Percentiles rank a stretch among this genome's conserved stretches.
These are phyloP conservation scores for Trichosanthes truncata DNA, from an alignment of 306 rosid species.

Conservation along the genomic window DNA sequence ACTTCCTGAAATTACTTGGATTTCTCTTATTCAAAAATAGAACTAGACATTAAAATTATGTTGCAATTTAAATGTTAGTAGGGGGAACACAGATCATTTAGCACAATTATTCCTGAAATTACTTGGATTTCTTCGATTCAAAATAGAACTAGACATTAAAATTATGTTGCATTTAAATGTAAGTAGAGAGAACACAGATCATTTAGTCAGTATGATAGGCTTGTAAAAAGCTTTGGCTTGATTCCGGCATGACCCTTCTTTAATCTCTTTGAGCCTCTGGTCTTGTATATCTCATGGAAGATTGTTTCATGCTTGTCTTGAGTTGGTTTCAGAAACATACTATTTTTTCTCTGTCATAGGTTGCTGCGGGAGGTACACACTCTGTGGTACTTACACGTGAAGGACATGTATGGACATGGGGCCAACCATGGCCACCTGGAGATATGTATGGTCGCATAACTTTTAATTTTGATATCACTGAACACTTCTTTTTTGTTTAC, in stretches of 20 bases:
- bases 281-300: neutral
- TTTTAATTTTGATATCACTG: neutral
- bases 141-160: neutral
- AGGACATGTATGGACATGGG: conserved; percentile 99
- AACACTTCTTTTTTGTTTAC: neutral
- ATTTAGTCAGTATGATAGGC: neutral
- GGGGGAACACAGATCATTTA: neutral
- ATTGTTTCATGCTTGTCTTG: neutral
- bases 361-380: conserved; percentile 99
- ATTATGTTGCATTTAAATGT: neutral
- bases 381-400: conserved; percentile 92
- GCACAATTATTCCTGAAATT: neutral
- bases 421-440: conserved; percentile 99
- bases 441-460: conserved; percentile 55
- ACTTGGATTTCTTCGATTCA: neutral
- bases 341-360: conserved; percentile 34
- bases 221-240: neutral
- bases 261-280: neutral
- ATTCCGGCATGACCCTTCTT: neutral
- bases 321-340: neutral
- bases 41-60: too few relatives aligned
- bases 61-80: too few relatives aligned
- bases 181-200: neutral
- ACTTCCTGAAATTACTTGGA: neutral
- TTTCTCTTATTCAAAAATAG: too few relatives aligned